A percentile compares a stretch with the other conserved stretches of the same genome.
These are phyloP conservation scores for Thelephora terrestris DNA, from an alignment of 1,284 basidiomycete species.

Conservation along the genomic window DNA sequence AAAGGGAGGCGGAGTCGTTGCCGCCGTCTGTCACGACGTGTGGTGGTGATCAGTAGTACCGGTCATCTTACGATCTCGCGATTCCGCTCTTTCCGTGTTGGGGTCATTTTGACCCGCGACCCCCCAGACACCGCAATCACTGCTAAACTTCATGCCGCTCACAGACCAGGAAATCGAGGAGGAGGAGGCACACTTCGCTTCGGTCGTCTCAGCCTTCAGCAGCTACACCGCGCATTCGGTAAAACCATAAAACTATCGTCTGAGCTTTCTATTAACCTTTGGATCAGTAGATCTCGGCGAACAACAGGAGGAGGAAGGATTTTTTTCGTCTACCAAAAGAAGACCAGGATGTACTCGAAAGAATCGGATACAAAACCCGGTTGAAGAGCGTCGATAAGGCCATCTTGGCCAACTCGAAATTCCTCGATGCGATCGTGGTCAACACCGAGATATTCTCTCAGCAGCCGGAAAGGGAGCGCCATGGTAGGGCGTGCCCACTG, in stretches of 20 bases:
- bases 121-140: too few species aligned
- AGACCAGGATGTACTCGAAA: constrained; percentile 51
- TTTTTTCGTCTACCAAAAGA: constrained; percentile 47
- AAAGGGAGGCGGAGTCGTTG: too few species aligned
- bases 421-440: constrained; percentile 54
- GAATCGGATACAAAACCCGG: constrained; percentile 57
- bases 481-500: neutral
- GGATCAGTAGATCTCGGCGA: constrained; percentile 49
- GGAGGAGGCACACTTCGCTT: constrained; percentile 55
- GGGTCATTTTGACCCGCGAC: too few species aligned
- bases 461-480: neutral
- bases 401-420: constrained; percentile 60
- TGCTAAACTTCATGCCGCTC: constrained; percentile 16
- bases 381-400: constrained; percentile 58
- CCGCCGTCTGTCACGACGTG: too few species aligned
- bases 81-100: too few species aligned
- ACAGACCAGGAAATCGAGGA: constrained; percentile 23
- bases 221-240: constrained; percentile 61
- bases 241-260: constrained; percentile 10
- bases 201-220: constrained; percentile 57
- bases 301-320: constrained; percentile 68
- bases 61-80: too few species aligned
- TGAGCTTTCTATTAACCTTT: constrained; percentile 1
- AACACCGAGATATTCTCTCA: constrained; percentile 58
- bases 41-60: too few species aligned